Evolutionary conservation across 768 basidiomycete genomes (phyloP).

Genomic region (Pilatotrama ljubarskyi): DNA sequence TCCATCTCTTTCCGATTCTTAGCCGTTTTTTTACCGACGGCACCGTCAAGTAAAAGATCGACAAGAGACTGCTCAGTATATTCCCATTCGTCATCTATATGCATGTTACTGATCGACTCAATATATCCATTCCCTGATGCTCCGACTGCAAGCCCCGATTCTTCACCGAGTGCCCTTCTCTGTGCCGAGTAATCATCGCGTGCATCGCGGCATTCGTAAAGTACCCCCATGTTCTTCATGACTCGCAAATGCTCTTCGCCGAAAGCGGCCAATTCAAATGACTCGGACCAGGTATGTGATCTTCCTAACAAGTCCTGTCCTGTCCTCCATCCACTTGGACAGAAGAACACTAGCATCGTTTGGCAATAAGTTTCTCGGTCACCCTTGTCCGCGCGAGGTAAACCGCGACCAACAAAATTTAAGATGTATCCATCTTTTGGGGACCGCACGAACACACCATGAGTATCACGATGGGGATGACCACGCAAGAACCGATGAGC

Average conservation of each 20-base stretch:
- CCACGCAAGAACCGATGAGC: background rate
- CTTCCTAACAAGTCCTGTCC: background rate
- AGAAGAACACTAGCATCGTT: background rate
- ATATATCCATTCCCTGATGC: no score
- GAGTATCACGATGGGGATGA: background rate
- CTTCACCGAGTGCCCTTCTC: background rate
- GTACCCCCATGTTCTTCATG: background rate
- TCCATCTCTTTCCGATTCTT: no score
- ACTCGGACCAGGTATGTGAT: background rate
- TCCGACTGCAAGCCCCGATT: no score
- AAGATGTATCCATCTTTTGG: background rate
- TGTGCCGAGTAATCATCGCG: background rate
- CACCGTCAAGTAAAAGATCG: no score
- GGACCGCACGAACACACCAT: background rate
- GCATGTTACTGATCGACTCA: no score
- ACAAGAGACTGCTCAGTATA: no score
- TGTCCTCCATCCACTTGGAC: background rate
- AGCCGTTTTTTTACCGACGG: no score
- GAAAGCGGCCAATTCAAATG: background rate
- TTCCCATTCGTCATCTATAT: no score
- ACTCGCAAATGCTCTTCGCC: background rate
- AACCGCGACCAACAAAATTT: background rate
- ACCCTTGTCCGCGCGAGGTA: background rate
- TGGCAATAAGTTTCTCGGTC: background rate
- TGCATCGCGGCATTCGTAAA: slow-evolving; percentile 3